Base-by-base conservation (phyloP, 768 basidiomycete species). In the Trametes gibbosa region DNA sequence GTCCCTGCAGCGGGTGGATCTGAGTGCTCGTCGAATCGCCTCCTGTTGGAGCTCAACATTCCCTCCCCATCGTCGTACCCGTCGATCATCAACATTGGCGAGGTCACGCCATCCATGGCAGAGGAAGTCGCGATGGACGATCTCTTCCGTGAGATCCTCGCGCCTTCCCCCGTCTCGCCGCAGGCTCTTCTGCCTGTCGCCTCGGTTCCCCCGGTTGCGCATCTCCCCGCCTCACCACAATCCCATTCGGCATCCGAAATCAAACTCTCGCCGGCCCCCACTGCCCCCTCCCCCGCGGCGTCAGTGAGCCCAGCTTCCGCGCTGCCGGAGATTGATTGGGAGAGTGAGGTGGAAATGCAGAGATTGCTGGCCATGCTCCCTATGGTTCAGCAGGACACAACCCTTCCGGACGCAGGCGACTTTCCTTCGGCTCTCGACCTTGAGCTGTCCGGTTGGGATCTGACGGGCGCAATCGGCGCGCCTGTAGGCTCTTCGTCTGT, bases 1-100 rank as follows among this genome's bases (percentile, higher is more conserved):
- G 86, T 79, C 92, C 92, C 89, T 86, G 92, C 92, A 94, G 92
- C 92, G 91, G 92, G 91, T 90, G 89, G 86, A 76, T 76, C 72
- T 69, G 69, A 62, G 34, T 51, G 23, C 45, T 57, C 62, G 62
- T 59, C 63, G 35, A 57, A 59, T 64, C 63, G 53, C 50, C 63
- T 71, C 60, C 54, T 66, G 69, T 68, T 65, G 66, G 71, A 68
- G 59, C 70, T 78, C 77, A 70, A 74, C 72, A 76, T 77, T 64
- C 53, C 70, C 69, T 61, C 59, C 68, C 23, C 63, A 7, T 53
- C 64, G 27, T 49, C 68, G 50, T 59, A 58, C 58, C 53, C 62
- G 52, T 41, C 65, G 51, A 27, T 57, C 59, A 21, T 46, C 65
- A 69, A 59, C 58, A 53, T 51, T 57, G 62, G 52, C 45, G 61